A percentile compares a stretch with the other conserved stretches of the same genome.
These are phyloP conservation scores for Quercus cerris DNA, from an alignment of 306 rosid genomes.

Conservation along the genomic window DNA sequence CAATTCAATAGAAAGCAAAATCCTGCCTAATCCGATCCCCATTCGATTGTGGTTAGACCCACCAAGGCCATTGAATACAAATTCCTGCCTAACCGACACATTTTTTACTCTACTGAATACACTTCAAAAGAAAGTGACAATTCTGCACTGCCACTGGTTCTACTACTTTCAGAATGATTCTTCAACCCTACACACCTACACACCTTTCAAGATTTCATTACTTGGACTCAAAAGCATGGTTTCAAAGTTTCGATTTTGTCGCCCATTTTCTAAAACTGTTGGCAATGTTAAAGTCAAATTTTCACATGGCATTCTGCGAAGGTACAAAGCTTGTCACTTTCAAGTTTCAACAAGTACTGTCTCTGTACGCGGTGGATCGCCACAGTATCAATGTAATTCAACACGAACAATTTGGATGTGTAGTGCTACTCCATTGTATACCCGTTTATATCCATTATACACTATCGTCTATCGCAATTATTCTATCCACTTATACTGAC, in stretches of 20 bases:
- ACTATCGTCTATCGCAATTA: no score
- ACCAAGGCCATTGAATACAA: neutral
- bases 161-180: neutral
- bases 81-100: neutral
- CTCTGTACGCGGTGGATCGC: neutral
- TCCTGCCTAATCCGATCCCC: neutral
- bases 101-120: neutral
- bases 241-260: conserved; percentile 29
- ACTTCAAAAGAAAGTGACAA: neutral
- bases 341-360: neutral
- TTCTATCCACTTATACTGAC: no score
- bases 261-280: neutral
- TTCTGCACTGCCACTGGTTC: neutral
- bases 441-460: neutral
- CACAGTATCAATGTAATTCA: neutral
- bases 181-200: neutral
- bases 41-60: neutral
- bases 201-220: neutral
- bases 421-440: neutral
- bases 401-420: neutral
- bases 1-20: neutral
- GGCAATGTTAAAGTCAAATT: neutral
- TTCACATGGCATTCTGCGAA: neutral
- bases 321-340: neutral
- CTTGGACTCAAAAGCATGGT: neutral